Percentiles rank a stretch among this genome's conserved stretches.
These are phyloP conservation scores for Chlorella sp. DNA, from an alignment of 139 green algal species.

Conservation along the genomic window DNA sequence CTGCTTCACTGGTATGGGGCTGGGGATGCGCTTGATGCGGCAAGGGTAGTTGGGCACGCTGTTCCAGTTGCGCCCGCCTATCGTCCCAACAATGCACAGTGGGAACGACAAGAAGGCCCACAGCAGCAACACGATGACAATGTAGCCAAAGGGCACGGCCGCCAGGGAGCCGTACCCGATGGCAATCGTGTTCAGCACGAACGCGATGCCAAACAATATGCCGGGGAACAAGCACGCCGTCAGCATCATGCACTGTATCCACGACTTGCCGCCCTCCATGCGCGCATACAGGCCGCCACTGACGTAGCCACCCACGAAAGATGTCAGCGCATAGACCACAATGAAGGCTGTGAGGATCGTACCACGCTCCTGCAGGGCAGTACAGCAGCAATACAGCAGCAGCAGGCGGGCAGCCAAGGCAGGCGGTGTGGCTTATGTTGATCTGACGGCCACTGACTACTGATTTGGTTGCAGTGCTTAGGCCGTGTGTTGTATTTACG, in stretches of 20 bases:
- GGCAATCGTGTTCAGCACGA: slow-evolving; percentile 91
- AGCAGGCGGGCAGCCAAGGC: no score
- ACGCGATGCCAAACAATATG: slow-evolving; percentile 76
- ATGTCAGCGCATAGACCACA: slow-evolving; percentile 87
- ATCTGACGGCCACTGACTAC: no score
- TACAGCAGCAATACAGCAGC: no score
- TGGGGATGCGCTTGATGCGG: slow-evolving; percentile 90
- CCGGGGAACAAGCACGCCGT: slow-evolving; percentile 68
- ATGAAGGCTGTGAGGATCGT: slow-evolving; percentile 94
- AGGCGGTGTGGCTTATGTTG: no score
- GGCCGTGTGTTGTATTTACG: no score
- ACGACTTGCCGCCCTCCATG: slow-evolving; percentile 80
- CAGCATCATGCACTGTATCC: slow-evolving; percentile 90
- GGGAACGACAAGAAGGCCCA: slow-evolving; percentile 94
- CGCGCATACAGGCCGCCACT: slow-evolving; percentile 77
- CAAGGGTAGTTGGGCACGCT: slow-evolving; percentile 59
- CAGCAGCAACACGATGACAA: slow-evolving; percentile 74
- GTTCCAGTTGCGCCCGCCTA: slow-evolving; percentile 31
- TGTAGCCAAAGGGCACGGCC: slow-evolving; percentile 88
- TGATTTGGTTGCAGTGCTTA: no score
- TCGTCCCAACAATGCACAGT: slow-evolving; percentile 77
- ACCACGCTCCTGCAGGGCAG: slow-evolving; percentile 65
- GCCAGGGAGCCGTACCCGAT: slow-evolving; percentile 88
- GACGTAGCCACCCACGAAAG: slow-evolving; percentile 68
- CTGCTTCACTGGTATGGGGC: slow-evolving; percentile 77